These are phyloP conservation scores for Quercus ilex DNA, from an alignment of 306 rosid genomes.

Conservation along the genomic window DNA sequence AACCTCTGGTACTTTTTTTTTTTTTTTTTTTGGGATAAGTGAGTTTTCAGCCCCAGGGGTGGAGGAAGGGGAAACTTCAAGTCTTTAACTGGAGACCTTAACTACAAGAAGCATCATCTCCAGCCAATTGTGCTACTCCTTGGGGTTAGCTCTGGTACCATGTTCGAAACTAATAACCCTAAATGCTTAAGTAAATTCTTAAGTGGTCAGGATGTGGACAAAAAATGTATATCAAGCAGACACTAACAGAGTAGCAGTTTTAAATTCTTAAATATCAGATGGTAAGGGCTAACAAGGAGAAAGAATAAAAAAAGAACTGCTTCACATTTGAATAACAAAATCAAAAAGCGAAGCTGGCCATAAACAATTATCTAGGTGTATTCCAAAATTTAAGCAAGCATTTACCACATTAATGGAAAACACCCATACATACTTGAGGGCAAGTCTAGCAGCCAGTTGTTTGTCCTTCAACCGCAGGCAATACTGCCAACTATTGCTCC, in stretches of 20 bases:
- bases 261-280: neutral
- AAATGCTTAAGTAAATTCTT: neutral
- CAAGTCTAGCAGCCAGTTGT: slow-evolving; percentile 85
- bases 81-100: no score
- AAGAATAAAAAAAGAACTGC: neutral
- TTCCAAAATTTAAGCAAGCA: slow-evolving; percentile 11
- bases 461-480: slow-evolving; percentile 94
- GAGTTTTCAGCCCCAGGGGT: no score
- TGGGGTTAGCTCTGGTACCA: neutral
- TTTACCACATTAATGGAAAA: slow-evolving; percentile 19
- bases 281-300: neutral
- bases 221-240: neutral
- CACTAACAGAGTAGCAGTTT: neutral
- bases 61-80: no score
- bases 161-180: neutral
- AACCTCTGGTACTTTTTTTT: neutral
- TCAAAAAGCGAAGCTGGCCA: neutral
- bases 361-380: slow-evolving; percentile 7
- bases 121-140: no score
- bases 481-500: slow-evolving; percentile 97
- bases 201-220: neutral
- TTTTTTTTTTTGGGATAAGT: no score
- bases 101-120: no score
- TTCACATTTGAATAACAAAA: neutral
- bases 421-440: slow-evolving; percentile 63